phyloP scores from a whole-genome alignment of 345 rosid genomes.

The Leavenworthia alabamica region DNA sequence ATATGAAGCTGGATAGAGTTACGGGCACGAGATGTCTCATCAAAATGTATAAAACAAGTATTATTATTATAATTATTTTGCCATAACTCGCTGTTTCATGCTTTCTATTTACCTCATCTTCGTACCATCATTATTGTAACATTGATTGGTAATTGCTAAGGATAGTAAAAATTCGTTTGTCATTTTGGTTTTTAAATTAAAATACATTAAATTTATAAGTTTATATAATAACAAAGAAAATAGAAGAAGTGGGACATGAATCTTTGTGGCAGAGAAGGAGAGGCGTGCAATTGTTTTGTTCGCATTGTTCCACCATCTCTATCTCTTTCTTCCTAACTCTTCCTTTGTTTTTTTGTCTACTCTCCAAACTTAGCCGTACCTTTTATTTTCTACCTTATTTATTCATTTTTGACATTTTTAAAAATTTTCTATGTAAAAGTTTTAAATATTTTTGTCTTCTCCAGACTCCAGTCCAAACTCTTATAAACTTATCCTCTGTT shows the following conservation, averaged over 20 bases:
- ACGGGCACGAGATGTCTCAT: neutral
- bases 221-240: neutral
- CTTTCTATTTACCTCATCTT: neutral
- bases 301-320: constrained; percentile 12
- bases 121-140: neutral
- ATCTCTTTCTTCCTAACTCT: neutral
- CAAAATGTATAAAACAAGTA: neutral
- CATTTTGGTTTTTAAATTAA: neutral
- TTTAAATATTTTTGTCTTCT: neutral
- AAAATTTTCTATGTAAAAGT: neutral
- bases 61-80: neutral
- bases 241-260: constrained; percentile 13
- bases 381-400: neutral
- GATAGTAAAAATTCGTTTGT: neutral
- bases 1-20: neutral
- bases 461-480: neutral
- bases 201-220: neutral
- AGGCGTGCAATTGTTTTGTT: constrained; percentile 26
- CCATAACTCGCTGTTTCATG: neutral
- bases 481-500: constrained; percentile 3
- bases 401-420: neutral
- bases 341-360: constrained; percentile 25
- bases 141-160: neutral
- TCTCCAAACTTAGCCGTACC: constrained; percentile 28
- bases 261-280: neutral